phyloP scores from a whole-genome alignment of 2,329 filamentous ascomycete genomes.

The Didymella arachidicola region DNA sequence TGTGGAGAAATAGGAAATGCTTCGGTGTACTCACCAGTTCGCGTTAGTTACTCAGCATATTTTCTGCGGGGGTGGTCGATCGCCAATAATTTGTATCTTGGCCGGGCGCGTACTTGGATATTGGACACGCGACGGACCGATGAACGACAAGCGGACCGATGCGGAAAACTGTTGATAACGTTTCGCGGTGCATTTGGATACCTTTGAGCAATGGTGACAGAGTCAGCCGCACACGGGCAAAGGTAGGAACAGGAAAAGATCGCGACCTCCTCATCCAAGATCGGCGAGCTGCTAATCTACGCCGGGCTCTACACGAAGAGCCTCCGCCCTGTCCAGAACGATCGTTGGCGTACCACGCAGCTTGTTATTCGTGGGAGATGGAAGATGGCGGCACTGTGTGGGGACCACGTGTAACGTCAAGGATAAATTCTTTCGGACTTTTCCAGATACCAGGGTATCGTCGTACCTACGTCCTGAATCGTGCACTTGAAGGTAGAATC shows the following conservation, averaged over 20 bases:
- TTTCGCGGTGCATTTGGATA: background rate
- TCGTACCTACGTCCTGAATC: slow-evolving; percentile 8
- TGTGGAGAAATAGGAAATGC: slow-evolving; percentile 16
- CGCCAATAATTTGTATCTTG: slow-evolving; percentile 22
- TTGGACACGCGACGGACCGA: slow-evolving; percentile 12
- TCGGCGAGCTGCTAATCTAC: slow-evolving; percentile 13
- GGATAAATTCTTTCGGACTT: slow-evolving; percentile 12
- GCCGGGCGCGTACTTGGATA: slow-evolving; percentile 10
- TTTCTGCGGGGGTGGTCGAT: slow-evolving; percentile 27
- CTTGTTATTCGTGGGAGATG: slow-evolving; percentile 17
- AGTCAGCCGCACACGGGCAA: slow-evolving; percentile 29
- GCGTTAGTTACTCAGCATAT: slow-evolving; percentile 17
- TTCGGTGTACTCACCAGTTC: slow-evolving; percentile 21
- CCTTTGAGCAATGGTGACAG: background rate
- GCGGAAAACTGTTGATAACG: background rate
- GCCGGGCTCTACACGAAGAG: background rate
- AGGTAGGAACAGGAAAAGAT: slow-evolving; percentile 25
- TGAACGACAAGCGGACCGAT: slow-evolving; percentile 1
- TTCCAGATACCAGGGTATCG: slow-evolving; percentile 3
- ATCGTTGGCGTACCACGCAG: slow-evolving; percentile 2
- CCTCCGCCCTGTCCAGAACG: slow-evolving; percentile 9
- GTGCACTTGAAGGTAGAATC: slow-evolving; percentile 1
- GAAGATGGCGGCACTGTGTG: slow-evolving; percentile 7
- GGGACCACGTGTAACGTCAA: slow-evolving; percentile 15
- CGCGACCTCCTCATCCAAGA: slow-evolving; percentile 5